These are phyloP conservation scores for Collybia nuda DNA, from an alignment of 768 basidiomycete species.

Conservation along the genomic window DNA sequence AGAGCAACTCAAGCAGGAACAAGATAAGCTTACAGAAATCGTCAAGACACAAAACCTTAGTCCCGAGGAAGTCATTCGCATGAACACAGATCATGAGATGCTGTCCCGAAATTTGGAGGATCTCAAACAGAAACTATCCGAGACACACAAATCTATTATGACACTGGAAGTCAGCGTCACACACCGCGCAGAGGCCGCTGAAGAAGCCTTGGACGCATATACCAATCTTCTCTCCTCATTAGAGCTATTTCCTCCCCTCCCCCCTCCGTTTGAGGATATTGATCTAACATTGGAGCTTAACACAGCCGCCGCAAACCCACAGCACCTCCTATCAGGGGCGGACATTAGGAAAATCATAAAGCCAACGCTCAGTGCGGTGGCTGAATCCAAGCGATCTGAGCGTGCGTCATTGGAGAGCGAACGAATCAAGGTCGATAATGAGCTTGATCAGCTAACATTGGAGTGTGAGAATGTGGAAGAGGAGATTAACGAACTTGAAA, in stretches of 20 bases:
- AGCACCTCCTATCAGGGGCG: constrained; percentile 64
- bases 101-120: constrained; percentile 74
- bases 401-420: constrained; percentile 74
- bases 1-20: constrained; percentile 63
- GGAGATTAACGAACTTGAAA: constrained; percentile 71
- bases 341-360: constrained; percentile 74
- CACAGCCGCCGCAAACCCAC: constrained; percentile 68
- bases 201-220: constrained; percentile 81
- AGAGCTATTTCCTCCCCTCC: constrained; percentile 74
- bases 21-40: constrained; percentile 57
- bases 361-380: constrained; percentile 71
- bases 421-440: constrained; percentile 78
- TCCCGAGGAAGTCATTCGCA: constrained; percentile 86
- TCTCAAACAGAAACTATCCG: constrained; percentile 71
- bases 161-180: constrained; percentile 83
- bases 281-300: constrained; percentile 84
- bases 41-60: constrained; percentile 89
- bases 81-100: constrained; percentile 88
- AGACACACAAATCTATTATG: constrained; percentile 72
- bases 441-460: constrained; percentile 72
- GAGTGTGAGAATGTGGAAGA: constrained; percentile 84
- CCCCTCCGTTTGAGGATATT: constrained; percentile 66
- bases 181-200: constrained; percentile 76
- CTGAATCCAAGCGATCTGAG: constrained; percentile 71
- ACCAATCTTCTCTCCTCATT: constrained; percentile 71